Evolutionary conservation across 306 rosid species (phyloP).

Genomic region (Castanea mollissima): DNA sequence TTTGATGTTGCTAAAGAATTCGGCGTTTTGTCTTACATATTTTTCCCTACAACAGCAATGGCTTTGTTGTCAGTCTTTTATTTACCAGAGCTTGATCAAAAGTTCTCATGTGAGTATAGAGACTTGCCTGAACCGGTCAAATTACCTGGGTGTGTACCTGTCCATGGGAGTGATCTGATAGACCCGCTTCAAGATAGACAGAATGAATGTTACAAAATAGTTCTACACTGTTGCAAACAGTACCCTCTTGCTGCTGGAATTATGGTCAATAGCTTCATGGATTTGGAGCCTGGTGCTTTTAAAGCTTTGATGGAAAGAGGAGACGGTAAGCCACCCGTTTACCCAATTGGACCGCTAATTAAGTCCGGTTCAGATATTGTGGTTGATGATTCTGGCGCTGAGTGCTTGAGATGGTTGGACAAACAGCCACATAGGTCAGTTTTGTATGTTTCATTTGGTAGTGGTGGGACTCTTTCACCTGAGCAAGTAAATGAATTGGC

Average conservation of each 20-base stretch:
- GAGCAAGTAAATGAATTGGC: slow-evolving; percentile 28
- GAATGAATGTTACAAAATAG: background rate
- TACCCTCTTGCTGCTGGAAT: background rate
- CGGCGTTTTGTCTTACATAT: slow-evolving; percentile 1
- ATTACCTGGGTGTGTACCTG: slow-evolving; percentile 24
- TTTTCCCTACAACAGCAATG: background rate
- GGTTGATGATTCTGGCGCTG: background rate
- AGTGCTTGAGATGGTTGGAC: slow-evolving; percentile 26
- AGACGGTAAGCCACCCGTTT: background rate
- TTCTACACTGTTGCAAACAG: background rate
- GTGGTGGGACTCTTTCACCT: slow-evolving; percentile 22
- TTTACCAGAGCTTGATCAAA: slow-evolving; percentile 17
- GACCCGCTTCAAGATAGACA: slow-evolving; percentile 17
- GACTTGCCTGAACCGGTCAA: slow-evolving; percentile 17
- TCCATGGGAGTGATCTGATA: slow-evolving; percentile 11
- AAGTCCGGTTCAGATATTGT: background rate
- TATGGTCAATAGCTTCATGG: slow-evolving; percentile 19
- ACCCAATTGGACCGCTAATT: slow-evolving; percentile 22
- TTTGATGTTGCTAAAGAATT: slow-evolving; percentile 20
- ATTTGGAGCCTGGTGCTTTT: slow-evolving; percentile 14
- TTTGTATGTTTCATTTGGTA: slow-evolving; percentile 27
- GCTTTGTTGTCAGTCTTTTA: background rate
- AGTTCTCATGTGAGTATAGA: background rate
- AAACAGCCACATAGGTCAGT: slow-evolving; percentile 26
- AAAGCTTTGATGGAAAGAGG: slow-evolving; percentile 18